Percentiles rank a stretch among this genome's conserved stretches.
phyloP scores from a whole-genome alignment of 1,284 basidiomycete species.

The Meira nashicola region DNA sequence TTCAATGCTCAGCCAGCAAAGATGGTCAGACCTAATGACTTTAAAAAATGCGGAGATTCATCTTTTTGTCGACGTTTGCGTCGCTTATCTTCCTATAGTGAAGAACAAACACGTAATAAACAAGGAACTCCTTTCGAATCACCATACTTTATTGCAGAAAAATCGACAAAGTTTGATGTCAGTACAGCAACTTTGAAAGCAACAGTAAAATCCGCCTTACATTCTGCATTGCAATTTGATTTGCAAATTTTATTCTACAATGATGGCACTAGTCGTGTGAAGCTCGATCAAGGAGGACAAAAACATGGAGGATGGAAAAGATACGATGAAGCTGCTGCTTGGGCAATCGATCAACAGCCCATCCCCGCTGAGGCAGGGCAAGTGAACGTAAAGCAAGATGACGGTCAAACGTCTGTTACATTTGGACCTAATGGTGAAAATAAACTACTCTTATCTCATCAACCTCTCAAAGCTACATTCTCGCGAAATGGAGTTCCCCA shows the following conservation, averaged over 20 bases:
- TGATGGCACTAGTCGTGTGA: conserved; percentile 45
- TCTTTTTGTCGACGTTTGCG: conserved; percentile 49
- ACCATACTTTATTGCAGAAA: not conserved
- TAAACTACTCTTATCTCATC: conserved; percentile 28
- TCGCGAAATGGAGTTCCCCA: conserved; percentile 69
- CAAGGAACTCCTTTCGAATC: conserved; percentile 1
- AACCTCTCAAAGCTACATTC: conserved; percentile 54
- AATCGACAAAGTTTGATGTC: conserved; percentile 18
- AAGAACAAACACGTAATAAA: not conserved
- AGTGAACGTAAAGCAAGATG: not conserved
- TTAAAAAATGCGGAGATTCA: conserved; percentile 50
- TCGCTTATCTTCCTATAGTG: conserved; percentile 36
- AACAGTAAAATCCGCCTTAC: conserved; percentile 36
- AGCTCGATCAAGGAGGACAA: conserved; percentile 39
- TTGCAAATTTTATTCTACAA: conserved; percentile 36
- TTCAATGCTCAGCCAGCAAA: not conserved
- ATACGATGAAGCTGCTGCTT: conserved; percentile 42
- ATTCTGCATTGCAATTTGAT: conserved; percentile 42
- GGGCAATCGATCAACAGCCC: conserved; percentile 36
- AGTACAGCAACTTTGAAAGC: conserved; percentile 22
- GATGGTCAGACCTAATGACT: conserved; percentile 29
- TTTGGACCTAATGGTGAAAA: conserved; percentile 27
- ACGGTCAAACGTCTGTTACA: conserved; percentile 10
- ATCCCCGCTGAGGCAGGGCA: not conserved
- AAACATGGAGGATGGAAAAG: conserved; percentile 39